Evolutionary conservation across 2,329 filamentous ascomycete genomes (phyloP).

Genomic region (Alternaria sp.): DNA sequence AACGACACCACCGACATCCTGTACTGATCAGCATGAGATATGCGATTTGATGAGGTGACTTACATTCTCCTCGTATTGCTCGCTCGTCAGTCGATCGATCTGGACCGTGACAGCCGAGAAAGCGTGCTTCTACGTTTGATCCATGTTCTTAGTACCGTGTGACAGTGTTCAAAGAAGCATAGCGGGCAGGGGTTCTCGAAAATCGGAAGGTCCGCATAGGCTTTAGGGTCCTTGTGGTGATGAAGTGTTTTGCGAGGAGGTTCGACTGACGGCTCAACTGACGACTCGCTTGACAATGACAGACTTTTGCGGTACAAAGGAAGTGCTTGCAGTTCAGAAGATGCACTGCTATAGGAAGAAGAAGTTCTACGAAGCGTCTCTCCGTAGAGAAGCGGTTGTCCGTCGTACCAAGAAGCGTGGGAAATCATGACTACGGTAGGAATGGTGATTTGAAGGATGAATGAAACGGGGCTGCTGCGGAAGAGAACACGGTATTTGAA

Average conservation of each 20-base stretch:
- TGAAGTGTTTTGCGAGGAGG: slow-evolving; percentile 25
- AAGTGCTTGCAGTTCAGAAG: slow-evolving; percentile 5
- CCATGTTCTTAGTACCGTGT: slow-evolving; percentile 34
- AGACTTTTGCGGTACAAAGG: slow-evolving; percentile 8
- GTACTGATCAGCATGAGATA: background rate
- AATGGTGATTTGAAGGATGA: background rate
- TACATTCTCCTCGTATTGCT: slow-evolving; percentile 77
- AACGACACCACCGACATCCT: slow-evolving; percentile 81
- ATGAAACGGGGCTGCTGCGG: background rate
- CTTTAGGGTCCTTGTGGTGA: slow-evolving; percentile 29
- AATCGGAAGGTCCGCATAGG: slow-evolving; percentile 33
- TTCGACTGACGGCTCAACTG: slow-evolving; percentile 2
- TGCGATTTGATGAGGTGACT: too few relatives aligned
- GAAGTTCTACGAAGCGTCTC: slow-evolving; percentile 17
- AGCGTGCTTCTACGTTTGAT: slow-evolving; percentile 64
- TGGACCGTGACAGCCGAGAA: slow-evolving; percentile 94
- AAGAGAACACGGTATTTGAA: background rate
- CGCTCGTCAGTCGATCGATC: slow-evolving; percentile 87
- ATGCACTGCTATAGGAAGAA: slow-evolving; percentile 12
- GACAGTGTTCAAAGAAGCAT: slow-evolving; percentile 32
- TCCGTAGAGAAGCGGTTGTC: slow-evolving; percentile 17
- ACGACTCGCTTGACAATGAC: background rate
- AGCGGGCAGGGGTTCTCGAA: slow-evolving; percentile 38
- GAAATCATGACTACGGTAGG: slow-evolving; percentile 16
- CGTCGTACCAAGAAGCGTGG: slow-evolving; percentile 4